Evolutionary conservation across 1,284 basidiomycete species (phyloP).

Genomic region (Fistulina hepatica): DNA sequence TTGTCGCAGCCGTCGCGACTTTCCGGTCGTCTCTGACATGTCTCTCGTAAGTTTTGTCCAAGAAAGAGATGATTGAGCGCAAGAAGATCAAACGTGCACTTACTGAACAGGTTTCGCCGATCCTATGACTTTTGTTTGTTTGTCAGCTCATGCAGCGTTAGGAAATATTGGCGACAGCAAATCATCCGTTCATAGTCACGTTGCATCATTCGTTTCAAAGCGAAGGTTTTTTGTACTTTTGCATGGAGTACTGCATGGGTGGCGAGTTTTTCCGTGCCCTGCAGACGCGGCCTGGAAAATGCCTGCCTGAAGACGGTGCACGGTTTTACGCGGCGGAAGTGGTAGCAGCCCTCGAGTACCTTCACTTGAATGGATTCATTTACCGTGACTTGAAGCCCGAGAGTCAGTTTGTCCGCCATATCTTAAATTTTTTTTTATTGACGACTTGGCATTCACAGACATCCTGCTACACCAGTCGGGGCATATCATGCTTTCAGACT

Average conservation of each 20-base stretch:
- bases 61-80: slow-evolving; percentile 97
- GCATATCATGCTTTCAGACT: slow-evolving; percentile 99
- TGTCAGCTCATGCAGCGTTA: too few relatives aligned
- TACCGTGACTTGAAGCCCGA: slow-evolving; percentile 99
- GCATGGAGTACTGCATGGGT: slow-evolving; percentile 99
- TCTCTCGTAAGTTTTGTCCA: slow-evolving; percentile 66
- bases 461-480: slow-evolving; percentile 98
- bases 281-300: slow-evolving; percentile 91
- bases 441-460: slow-evolving; percentile 40
- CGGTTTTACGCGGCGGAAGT: slow-evolving; percentile 99
- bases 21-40: slow-evolving; percentile 10
- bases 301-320: slow-evolving; percentile 89
- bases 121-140: too few relatives aligned
- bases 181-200: slow-evolving; percentile 97
- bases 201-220: slow-evolving; percentile 97
- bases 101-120: too few relatives aligned
- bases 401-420: slow-evolving; percentile 50
- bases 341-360: slow-evolving; percentile 92
- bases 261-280: slow-evolving; percentile 98
- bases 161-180: slow-evolving; percentile 91
- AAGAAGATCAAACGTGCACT: slow-evolving; percentile 97
- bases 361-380: slow-evolving; percentile 98
- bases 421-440: slow-evolving; percentile 11
- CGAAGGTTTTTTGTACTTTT: slow-evolving; percentile 94
- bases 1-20: slow-evolving; percentile 11